Base-by-base conservation (phyloP, 306 rosid genomes). In the Adenanthera pavonina region DNA sequence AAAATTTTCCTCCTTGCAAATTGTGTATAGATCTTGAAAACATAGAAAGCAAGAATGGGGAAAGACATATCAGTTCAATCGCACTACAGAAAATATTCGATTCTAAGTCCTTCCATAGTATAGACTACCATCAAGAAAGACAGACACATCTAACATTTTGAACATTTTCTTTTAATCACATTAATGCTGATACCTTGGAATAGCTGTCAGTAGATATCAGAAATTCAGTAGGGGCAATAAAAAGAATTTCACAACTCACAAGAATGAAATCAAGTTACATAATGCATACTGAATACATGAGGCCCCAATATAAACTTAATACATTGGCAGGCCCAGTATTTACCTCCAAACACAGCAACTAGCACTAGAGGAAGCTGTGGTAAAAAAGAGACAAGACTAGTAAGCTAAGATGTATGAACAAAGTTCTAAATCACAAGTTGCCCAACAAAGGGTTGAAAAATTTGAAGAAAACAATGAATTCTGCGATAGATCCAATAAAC, bases 341-440 rank as follows among this genome's bases (percentile, higher is more conserved):
- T 88, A 95, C 97, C 97, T 87, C 97, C 98, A 83, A 92, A 95
- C 71, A 95, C 94, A 76, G 95, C 95, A 86, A 95, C 83, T 84
- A 95, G 93, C 67, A 92, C 73, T 3, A 91, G 95, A 78, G 98
- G 97, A 73, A 95, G 81, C 98, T 92, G 77, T 33, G 20, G 69
- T 59, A 20, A 77, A 82, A 79, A 51, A 47, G 72, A 10, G 44
- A 70, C 25, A 64, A 75, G 35, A 43, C 16, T 82, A 75, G 59
- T 83, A 72, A 80, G 79, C 64, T 40, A 48, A 44, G 72, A 51
- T 60, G 1, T 25, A 54, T 34, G 61, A 76, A 57, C 20, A 47
- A 81, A 25, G 48, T 67, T 79, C 70, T 62, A 67, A 20, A 59
- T 52, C 14, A 53, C 25, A 74, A 66, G 51, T 10, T 52, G 14